Evolutionary conservation across 495 filamentous ascomycete species (phyloP).

Genomic region (Penicillium pancosmium): DNA sequence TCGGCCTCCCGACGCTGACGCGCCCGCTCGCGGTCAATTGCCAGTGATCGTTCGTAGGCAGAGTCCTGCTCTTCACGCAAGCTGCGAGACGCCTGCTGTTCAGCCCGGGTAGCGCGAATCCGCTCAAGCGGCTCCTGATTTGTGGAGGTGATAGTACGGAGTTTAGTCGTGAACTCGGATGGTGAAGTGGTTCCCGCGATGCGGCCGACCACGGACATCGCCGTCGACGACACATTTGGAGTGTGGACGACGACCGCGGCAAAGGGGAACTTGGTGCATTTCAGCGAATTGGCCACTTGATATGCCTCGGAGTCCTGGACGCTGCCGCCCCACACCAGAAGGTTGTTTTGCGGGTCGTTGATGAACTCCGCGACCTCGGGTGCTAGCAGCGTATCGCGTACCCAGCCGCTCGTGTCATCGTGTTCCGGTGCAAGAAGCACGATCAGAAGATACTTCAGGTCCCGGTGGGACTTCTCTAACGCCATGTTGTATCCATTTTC

Average conservation of each 20-base stretch:
- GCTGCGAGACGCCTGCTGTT: constrained; percentile 75
- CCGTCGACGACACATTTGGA: constrained; percentile 72
- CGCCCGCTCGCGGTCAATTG: constrained; percentile 81
- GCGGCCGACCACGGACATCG: constrained; percentile 84
- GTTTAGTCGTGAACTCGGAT: constrained; percentile 66
- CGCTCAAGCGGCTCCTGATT: constrained; percentile 69
- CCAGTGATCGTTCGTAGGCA: constrained; percentile 89
- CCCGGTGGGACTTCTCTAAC: constrained; percentile 81
- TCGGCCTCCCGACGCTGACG: constrained; percentile 73
- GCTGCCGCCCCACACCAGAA: constrained; percentile 89
- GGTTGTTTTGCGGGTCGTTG: constrained; percentile 68
- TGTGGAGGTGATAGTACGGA: constrained; percentile 69
- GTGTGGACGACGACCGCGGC: constrained; percentile 82
- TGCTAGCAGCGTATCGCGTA: constrained; percentile 76
- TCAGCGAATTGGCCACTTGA: constrained; percentile 80
- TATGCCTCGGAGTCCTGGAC: constrained; percentile 92
- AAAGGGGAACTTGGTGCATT: constrained; percentile 89
- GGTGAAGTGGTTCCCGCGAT: constrained; percentile 69
- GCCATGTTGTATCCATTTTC: constrained; percentile 90
- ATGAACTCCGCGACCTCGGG: constrained; percentile 73
- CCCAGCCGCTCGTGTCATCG: constrained; percentile 85
- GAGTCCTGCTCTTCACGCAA: constrained; percentile 83
- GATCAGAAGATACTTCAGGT: constrained; percentile 87
- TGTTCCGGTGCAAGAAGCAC: constrained; percentile 88
- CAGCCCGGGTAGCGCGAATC: constrained; percentile 67